A percentile compares a stretch with the other conserved stretches of the same genome.
phyloP scores from a whole-genome alignment of 1,139 yeast species.

The Sugiyamaella japonica region DNA sequence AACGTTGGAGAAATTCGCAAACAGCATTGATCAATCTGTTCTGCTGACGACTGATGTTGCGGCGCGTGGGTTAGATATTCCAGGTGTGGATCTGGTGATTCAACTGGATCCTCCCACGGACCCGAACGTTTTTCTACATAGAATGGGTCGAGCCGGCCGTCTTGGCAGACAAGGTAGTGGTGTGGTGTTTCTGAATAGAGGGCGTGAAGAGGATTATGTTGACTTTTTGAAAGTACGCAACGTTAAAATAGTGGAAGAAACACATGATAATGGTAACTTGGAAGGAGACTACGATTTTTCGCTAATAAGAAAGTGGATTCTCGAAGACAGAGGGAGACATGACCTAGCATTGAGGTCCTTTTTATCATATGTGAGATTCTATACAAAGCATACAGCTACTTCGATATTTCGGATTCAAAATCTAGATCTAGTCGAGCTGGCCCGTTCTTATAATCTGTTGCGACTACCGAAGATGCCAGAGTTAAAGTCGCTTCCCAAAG shows the following conservation, averaged over 20 bases:
- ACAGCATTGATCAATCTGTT: slow-evolving; percentile 44
- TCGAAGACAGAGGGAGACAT: slow-evolving; percentile 73
- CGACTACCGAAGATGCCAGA: slow-evolving; percentile 97
- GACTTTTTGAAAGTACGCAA: slow-evolving; percentile 79
- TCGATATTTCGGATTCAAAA: slow-evolving; percentile 79
- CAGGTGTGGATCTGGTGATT: slow-evolving; percentile 84
- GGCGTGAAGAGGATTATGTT: slow-evolving; percentile 79
- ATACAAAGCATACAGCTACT: slow-evolving; percentile 85
- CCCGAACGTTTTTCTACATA: slow-evolving; percentile 80
- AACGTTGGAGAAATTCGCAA: slow-evolving; percentile 62
- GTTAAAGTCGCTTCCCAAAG: slow-evolving; percentile 52
- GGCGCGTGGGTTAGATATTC: slow-evolving; percentile 90
- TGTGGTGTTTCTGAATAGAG: slow-evolving; percentile 64
- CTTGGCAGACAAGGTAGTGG: slow-evolving; percentile 85
- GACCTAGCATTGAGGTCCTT: slow-evolving; percentile 78
- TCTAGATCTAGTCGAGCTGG: slow-evolving; percentile 71
- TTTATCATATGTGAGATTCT: slow-evolving; percentile 80
- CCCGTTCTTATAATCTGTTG: slow-evolving; percentile 73
- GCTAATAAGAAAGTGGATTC: slow-evolving; percentile 52
- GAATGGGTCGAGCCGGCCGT: slow-evolving; percentile 93
- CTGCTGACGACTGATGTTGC: slow-evolving; percentile 61
- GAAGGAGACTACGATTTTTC: slow-evolving; percentile 23
- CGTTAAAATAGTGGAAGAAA: slow-evolving; percentile 51
- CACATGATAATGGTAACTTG: slow-evolving; percentile 20
- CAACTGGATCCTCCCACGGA: slow-evolving; percentile 93